Evolutionary conservation across 2,329 filamentous ascomycete species (phyloP).

Genomic region (Hymenotorrendiella dingleyae): DNA sequence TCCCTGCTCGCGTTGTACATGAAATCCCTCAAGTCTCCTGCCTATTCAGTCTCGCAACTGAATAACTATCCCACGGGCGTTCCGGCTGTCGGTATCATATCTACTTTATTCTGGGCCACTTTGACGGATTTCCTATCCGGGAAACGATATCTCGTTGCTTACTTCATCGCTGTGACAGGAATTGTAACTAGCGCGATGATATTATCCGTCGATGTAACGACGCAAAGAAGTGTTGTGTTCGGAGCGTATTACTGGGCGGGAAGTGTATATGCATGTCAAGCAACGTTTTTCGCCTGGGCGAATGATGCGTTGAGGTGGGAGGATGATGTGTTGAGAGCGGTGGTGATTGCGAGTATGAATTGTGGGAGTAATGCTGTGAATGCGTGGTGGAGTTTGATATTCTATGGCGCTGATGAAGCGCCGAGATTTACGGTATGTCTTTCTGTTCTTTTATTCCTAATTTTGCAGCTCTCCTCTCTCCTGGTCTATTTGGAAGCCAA

Average conservation of each 20-base stretch:
- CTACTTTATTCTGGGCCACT: constrained; percentile 63
- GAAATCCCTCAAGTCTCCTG: constrained; percentile 37
- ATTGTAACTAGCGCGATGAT: constrained; percentile 58
- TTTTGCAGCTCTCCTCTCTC: constrained; percentile 8
- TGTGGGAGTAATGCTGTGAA: constrained; percentile 62
- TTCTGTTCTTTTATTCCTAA: constrained; percentile 28
- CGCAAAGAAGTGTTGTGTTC: too few relatives aligned
- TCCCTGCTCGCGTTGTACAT: constrained; percentile 47
- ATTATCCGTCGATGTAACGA: constrained; percentile 37
- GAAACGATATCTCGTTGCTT: constrained; percentile 59
- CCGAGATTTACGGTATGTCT: constrained; percentile 37
- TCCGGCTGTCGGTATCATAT: constrained; percentile 42
- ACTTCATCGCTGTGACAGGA: constrained; percentile 61
- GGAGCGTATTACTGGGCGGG: constrained; percentile 68
- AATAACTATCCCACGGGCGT: constrained; percentile 50
- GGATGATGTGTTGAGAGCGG: constrained; percentile 55
- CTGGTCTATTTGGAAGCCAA: constrained; percentile 1
- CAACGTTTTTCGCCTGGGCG: constrained; percentile 70
- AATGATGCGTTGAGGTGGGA: constrained; percentile 60
- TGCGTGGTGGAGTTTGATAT: constrained; percentile 68
- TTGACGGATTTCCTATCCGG: constrained; percentile 60
- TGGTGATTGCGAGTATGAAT: constrained; percentile 70
- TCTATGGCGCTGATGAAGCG: constrained; percentile 61
- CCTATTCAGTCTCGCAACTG: constrained; percentile 42
- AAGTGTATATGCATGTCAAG: constrained; percentile 65